Evolutionary conservation across 176 grass and related monocot species (phyloP), one percentile per base, ranked within the genome.

Genomic region (Oryza meyeriana): DNA sequence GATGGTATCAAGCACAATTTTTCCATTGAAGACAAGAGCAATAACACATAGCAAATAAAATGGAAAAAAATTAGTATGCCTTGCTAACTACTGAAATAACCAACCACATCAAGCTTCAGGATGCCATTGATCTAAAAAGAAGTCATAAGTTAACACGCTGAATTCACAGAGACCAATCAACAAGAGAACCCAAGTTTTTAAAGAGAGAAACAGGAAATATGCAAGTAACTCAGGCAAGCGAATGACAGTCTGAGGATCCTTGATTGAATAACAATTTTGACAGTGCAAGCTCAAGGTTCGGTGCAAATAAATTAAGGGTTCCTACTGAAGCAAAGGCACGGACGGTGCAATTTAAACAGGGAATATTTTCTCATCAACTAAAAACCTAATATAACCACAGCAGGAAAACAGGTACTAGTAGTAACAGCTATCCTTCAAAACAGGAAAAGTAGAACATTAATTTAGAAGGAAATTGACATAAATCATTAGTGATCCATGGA

Each of bases 141-240:
- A 59, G n/a, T 59, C 20, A 25, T 59, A 59, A 55, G 48, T 20
- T 55, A 55, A 59, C 22, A 59, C 8, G 55, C 18, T 25, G 55
- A 59, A 8, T 10, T 22, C 55, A 79, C 42, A 79, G 76, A 22
- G 16, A 47, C 7, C 17, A 65, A 12, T 14, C 42, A 66, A 68
- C 77, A 80, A 68, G 44, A 80, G 78, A 69, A 68, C 48, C 6
- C 65, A 39, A 2, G 28, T 4, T 55, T 80, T 39, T 70, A 7
- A 57, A 11, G 8, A 16, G 16, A 42, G 2, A 29, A 80, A 67
- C 25, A 35, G 12, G 44, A 32, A 39, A 57, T 80, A 44, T 57
- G 22, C 64, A 66, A 28, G 31, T 39, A 36, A 69, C 4, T 0
- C 44, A 55, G 30, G 13, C 12, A 63, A 63, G 75, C 34, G 57